Evolutionary conservation across 139 green algal genomes (phyloP), one percentile per base, ranked within the genome.

Genomic region (Chlamydomonas schloesseri): DNA sequence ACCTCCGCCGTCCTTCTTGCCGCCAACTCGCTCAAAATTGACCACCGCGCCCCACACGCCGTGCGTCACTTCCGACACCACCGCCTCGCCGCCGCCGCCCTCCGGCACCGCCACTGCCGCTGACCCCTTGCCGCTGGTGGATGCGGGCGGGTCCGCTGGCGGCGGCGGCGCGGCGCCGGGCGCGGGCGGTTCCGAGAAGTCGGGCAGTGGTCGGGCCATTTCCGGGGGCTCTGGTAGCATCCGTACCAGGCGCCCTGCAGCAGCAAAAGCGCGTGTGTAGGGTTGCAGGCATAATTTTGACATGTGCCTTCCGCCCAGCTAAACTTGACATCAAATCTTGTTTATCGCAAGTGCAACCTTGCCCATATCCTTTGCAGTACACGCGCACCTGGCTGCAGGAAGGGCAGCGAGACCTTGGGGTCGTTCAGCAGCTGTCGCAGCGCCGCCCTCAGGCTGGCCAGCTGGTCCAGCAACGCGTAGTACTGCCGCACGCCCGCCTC

Each of bases 11-110:
- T 77, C 72, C 67, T 82, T 79, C 57, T 88, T 90, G 53, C 89
- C 92, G 33, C 89, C 91, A 13, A 91, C 82, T 14, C 91, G 92
- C 81, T 98, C 90, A 89, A 99, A 99, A 71, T 95, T 96, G 14
- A 98, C 87, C 10, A 98, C 86, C 20, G 95, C 89, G 3, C 89
- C 96, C 96, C 96, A 98, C 37, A 93, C 92, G n/a, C 70, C 78
- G 26, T 72, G 74, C 18, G 88, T 87, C 21, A 89, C 83, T 24
- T 71, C 64, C 1, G 72, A 79, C 37, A 89, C 37, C 37, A 86
- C 81, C 60, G 50, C 87, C 47, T 53, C 69, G 47, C 79, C 82
- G 24, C 68, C 68, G 24, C 72, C 60, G 34, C 64, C 46, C 69
- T 47, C 79, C 76, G 24, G 58, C 68, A 18, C 72, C 60, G 29